Conservation (phyloP, 2,329 filamentous ascomycete species). For the Celoporthe dispersa region DNA sequence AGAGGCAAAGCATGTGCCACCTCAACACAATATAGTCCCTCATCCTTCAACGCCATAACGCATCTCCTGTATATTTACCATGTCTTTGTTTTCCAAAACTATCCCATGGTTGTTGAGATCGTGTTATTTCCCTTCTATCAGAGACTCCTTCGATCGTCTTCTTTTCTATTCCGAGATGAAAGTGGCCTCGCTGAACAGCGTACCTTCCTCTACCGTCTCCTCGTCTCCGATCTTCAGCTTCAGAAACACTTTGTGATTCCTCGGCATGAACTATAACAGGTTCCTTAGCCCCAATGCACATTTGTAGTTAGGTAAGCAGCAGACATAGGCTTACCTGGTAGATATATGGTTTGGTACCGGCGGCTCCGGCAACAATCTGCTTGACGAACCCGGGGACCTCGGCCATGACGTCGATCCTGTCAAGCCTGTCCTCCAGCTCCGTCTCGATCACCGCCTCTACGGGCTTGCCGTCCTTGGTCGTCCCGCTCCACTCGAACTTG, state of each 20-base stretch:
- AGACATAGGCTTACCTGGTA: constrained; percentile 72
- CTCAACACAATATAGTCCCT: neutral
- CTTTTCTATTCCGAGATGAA: constrained; percentile 74
- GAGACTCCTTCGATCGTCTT: neutral
- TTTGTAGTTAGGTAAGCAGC: neutral
- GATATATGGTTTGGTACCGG: constrained; percentile 95
- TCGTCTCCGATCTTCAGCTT: constrained; percentile 83
- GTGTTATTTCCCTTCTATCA: neutral
- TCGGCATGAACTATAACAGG: constrained; percentile 67
- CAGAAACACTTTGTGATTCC: constrained; percentile 66
- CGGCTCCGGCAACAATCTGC: constrained; percentile 84
- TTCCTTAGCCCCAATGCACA: constrained; percentile 33
- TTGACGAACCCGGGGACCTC: constrained; percentile 97
- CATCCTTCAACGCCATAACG: constrained; percentile 5
- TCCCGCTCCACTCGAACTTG: constrained; percentile 79
- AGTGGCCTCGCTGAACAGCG: constrained; percentile 87
- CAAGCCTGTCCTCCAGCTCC: constrained; percentile 68
- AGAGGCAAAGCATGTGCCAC: neutral
- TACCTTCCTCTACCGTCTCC: constrained; percentile 78
- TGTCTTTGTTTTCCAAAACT: constrained; percentile 29
- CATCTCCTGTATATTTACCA: neutral
- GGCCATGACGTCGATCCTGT: constrained; percentile 93
- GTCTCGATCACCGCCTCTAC: constrained; percentile 73
- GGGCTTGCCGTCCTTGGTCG: constrained; percentile 74
- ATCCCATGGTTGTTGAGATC: constrained; percentile 13